Conservation (phyloP, 139 green algal species). For the Pleodorina starrii region DNA sequence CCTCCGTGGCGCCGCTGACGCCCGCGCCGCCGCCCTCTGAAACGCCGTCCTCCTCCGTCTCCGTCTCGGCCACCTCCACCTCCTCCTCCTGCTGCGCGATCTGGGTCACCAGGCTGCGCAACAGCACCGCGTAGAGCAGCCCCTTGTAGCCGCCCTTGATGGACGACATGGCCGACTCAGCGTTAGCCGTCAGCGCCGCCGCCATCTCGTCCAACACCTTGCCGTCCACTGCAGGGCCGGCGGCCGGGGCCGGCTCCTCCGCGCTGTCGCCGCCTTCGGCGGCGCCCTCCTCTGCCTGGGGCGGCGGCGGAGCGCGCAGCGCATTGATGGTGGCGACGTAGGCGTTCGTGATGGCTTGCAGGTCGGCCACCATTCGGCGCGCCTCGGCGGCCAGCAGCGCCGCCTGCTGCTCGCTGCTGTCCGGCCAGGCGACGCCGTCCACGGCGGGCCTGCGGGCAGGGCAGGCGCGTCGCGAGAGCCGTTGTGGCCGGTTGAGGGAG, state of each 20-base stretch:
- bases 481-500: too few species aligned
- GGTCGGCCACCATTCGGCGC: slow-evolving; percentile 37
- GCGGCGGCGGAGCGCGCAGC: not conserved
- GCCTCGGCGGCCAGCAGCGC: slow-evolving; percentile 26
- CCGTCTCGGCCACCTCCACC: not conserved
- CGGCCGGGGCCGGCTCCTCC: not conserved
- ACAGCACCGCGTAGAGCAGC: slow-evolving; percentile 52
- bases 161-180: not conserved
- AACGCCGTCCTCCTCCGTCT: not conserved
- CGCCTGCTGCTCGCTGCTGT: slow-evolving; percentile 42
- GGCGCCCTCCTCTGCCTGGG: not conserved
- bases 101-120: slow-evolving; percentile 43
- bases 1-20: not conserved
- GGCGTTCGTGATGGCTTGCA: slow-evolving; percentile 1
- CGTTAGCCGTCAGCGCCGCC: not conserved
- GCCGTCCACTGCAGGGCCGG: not conserved
- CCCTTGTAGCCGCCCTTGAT: slow-evolving; percentile 43
- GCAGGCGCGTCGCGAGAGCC: too few species aligned
- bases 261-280: not conserved
- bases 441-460: slow-evolving; percentile 30
- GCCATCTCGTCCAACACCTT: slow-evolving; percentile 19
- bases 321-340: not conserved
- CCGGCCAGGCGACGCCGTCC: slow-evolving; percentile 44
- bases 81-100: slow-evolving; percentile 41
- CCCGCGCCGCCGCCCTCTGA: too few species aligned